These are phyloP conservation scores for Dioscorea dumetorum DNA, from an alignment of 106 monocot species.

Conservation along the genomic window DNA sequence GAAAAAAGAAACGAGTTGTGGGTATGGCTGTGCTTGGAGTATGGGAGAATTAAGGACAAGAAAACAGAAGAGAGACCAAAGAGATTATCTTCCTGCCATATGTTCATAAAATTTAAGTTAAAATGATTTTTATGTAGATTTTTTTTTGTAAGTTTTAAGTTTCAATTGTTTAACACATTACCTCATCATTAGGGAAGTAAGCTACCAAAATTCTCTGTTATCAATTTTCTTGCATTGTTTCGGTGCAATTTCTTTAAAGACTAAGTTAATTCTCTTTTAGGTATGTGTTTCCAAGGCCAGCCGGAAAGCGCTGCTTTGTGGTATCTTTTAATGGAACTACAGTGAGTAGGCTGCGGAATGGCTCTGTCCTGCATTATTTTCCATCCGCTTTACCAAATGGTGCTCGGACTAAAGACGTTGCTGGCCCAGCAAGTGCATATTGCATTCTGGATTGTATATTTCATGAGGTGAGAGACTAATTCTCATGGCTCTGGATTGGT, in stretches of 20 bases:
- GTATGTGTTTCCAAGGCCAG: conserved; percentile 86
- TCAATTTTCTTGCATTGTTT: background rate
- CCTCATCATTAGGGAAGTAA: background rate
- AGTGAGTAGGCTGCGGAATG: conserved; percentile 85
- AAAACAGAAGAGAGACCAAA: too few species aligned
- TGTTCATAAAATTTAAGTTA: too few species aligned
- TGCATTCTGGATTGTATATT: conserved; percentile 94
- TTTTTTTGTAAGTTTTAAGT: background rate
- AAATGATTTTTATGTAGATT: background rate
- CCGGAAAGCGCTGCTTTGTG: conserved; percentile 88
- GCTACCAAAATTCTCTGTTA: background rate
- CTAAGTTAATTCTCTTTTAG: conserved; percentile 21
- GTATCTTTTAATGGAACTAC: conserved; percentile 86
- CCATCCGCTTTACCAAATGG: conserved; percentile 88
- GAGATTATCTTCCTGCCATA: too few species aligned
- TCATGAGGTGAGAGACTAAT: conserved; percentile 60
- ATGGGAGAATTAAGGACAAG: too few species aligned
- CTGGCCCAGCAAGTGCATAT: conserved; percentile 66
- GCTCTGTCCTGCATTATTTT: conserved; percentile 84
- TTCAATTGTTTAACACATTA: background rate
- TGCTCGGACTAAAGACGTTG: conserved; percentile 57
- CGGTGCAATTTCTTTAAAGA: background rate
- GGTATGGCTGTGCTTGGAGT: too few species aligned
- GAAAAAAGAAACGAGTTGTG: too few species aligned
- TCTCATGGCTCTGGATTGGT: background rate